Percentiles rank a stretch among this genome's conserved stretches.
Evolutionary conservation across 1,284 basidiomycete species (phyloP).

Genomic region (Ceratobasidium sp.): DNA sequence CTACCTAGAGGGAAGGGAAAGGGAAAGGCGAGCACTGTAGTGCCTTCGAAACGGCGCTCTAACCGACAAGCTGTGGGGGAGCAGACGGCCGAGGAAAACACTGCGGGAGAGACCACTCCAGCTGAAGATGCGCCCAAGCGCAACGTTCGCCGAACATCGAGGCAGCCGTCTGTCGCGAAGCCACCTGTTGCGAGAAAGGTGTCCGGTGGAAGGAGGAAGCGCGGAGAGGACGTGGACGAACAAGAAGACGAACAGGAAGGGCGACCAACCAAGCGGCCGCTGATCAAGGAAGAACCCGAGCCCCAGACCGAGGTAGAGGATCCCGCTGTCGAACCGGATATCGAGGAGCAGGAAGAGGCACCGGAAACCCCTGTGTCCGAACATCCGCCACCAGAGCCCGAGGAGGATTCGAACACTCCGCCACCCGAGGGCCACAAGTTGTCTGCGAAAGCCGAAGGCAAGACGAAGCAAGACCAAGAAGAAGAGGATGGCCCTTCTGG

Average conservation of each 20-base stretch:
- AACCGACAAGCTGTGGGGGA: slow-evolving; percentile 32
- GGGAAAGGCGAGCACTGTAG: slow-evolving; percentile 32
- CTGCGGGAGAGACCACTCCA: slow-evolving; percentile 26
- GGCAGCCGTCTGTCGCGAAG: slow-evolving; percentile 32
- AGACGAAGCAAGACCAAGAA: neutral
- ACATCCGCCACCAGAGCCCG: too few species aligned
- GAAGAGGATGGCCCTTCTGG: neutral
- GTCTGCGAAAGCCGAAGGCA: neutral
- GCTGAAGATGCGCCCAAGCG: slow-evolving; percentile 31
- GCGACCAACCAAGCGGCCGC: slow-evolving; percentile 11
- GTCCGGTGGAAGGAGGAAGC: slow-evolving; percentile 33
- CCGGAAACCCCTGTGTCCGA: neutral
- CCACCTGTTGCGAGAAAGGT: slow-evolving; percentile 13
- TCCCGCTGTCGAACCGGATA: neutral
- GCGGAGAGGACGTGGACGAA: slow-evolving; percentile 25
- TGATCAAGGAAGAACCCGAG: slow-evolving; percentile 32
- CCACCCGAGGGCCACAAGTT: too few species aligned
- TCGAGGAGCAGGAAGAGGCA: slow-evolving; percentile 12
- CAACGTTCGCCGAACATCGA: slow-evolving; percentile 25
- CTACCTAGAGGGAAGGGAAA: slow-evolving; percentile 21
- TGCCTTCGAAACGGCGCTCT: slow-evolving; percentile 33
- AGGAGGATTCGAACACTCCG: too few species aligned
- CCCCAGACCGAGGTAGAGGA: slow-evolving; percentile 8
- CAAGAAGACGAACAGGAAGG: slow-evolving; percentile 7
- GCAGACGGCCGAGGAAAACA: slow-evolving; percentile 31